Evolutionary conservation across 83 land plant genomes (phyloP).

Genomic region (Thuja plicata): DNA sequence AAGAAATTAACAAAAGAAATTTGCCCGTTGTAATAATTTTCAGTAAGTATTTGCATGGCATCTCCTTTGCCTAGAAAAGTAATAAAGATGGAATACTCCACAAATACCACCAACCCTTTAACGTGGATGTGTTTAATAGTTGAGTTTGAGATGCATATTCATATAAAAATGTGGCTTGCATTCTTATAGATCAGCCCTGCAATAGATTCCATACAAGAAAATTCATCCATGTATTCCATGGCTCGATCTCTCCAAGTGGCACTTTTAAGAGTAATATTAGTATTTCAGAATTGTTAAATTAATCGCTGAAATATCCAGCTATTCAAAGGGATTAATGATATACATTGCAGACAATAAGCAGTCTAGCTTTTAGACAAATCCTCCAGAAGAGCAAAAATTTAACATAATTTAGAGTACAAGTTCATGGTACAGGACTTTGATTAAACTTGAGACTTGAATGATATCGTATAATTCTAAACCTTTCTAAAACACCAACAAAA

Average conservation of each 20-base stretch:
- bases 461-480: background rate
- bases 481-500: background rate
- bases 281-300: background rate
- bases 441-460: background rate
- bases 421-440: conserved; percentile 1
- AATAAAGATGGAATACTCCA: background rate
- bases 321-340: background rate
- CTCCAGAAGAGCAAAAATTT: background rate
- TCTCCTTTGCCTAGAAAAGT: background rate
- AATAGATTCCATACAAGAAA: background rate
- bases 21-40: background rate
- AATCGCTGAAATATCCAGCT: background rate
- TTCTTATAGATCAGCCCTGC: background rate
- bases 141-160: background rate
- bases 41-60: background rate
- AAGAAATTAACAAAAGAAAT: background rate
- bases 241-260: background rate
- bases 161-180: background rate
- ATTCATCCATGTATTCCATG: background rate
- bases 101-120: background rate
- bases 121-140: background rate
- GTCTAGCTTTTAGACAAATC: background rate
- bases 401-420: background rate
- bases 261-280: background rate
- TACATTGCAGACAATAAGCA: background rate